A percentile compares a stretch with the other conserved stretches of the same genome.
phyloP scores from a whole-genome alignment of 768 basidiomycete species.

The Mycena maculata region DNA sequence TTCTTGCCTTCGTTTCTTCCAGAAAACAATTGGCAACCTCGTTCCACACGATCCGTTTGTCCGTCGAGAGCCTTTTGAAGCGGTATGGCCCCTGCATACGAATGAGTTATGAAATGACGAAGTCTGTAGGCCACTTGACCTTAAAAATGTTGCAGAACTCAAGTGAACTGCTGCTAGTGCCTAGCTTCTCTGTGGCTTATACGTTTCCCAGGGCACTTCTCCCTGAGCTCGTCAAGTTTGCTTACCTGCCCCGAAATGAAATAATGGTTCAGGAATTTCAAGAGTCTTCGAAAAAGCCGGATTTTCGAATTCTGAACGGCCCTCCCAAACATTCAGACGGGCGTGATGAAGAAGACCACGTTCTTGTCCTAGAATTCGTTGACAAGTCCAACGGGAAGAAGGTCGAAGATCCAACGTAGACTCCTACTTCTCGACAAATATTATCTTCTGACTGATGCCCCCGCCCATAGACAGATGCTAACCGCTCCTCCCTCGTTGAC shows the following conservation, averaged over 20 bases:
- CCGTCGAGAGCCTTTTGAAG: slow-evolving; percentile 85
- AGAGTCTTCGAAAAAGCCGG: slow-evolving; percentile 37
- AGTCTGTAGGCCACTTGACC: slow-evolving; percentile 74
- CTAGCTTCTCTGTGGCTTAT: not conserved
- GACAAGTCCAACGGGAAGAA: slow-evolving; percentile 52
- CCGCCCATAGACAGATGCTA: slow-evolving; percentile 32
- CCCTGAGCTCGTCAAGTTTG: slow-evolving; percentile 83
- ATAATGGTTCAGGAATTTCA: slow-evolving; percentile 64
- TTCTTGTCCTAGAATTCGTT: slow-evolving; percentile 60
- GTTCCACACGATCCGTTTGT: slow-evolving; percentile 77
- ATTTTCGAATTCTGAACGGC: slow-evolving; percentile 54
- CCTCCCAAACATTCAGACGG: slow-evolving; percentile 43
- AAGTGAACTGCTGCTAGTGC: slow-evolving; percentile 63
- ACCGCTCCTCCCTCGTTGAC: slow-evolving; percentile 55
- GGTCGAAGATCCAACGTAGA: slow-evolving; percentile 43
- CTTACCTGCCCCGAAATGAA: slow-evolving; percentile 77
- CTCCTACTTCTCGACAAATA: not conserved
- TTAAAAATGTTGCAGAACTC: slow-evolving; percentile 83
- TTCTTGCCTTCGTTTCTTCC: slow-evolving; percentile 87
- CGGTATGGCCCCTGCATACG: slow-evolving; percentile 55
- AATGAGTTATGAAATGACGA: slow-evolving; percentile 13
- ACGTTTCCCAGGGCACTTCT: slow-evolving; percentile 71
- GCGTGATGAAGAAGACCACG: slow-evolving; percentile 52
- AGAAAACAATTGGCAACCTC: slow-evolving; percentile 85
- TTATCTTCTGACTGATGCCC: slow-evolving; percentile 18